phyloP scores from a whole-genome alignment of 2,329 filamentous ascomycete species.

The Aspergillus tubingensis region DNA sequence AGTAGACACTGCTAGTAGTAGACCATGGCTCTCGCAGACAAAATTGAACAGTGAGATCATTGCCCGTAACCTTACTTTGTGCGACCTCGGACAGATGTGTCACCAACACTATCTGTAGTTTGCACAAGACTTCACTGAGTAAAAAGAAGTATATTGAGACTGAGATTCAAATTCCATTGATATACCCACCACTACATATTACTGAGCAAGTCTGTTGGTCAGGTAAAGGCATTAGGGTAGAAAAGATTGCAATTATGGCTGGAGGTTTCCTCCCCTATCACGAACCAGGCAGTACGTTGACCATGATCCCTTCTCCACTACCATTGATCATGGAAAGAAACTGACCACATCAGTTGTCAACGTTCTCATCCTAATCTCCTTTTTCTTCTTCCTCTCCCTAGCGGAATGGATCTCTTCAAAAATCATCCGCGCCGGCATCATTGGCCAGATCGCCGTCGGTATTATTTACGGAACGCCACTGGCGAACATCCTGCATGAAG shows the following conservation, averaged over 20 bases:
- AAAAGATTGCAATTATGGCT: slow-evolving; percentile 9
- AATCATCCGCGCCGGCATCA: slow-evolving; percentile 48
- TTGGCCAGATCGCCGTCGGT: slow-evolving; percentile 52
- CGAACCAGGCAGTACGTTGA: slow-evolving; percentile 40
- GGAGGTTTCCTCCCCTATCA: slow-evolving; percentile 42
- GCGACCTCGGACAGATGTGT: too few relatives aligned
- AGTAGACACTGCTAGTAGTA: too few relatives aligned
- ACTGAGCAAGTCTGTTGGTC: too few relatives aligned
- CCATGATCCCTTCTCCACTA: neutral
- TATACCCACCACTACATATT: too few relatives aligned
- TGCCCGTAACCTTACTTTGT: too few relatives aligned
- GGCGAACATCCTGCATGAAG: slow-evolving; percentile 45
- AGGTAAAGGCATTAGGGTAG: too few relatives aligned
- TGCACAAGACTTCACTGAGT: too few relatives aligned
- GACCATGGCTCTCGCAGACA: too few relatives aligned
- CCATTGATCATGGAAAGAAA: neutral
- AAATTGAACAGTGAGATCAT: too few relatives aligned
- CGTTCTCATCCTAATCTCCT: slow-evolving; percentile 48
- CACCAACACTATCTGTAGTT: too few relatives aligned
- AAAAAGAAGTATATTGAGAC: too few relatives aligned
- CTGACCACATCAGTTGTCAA: slow-evolving; percentile 36
- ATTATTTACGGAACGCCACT: slow-evolving; percentile 51
- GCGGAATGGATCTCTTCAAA: slow-evolving; percentile 46
- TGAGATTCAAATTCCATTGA: too few relatives aligned
- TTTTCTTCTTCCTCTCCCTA: slow-evolving; percentile 48